Evolutionary conservation across 2,329 filamentous ascomycete genomes (phyloP).

Genomic region (Neopestalotiopsis rosae): DNA sequence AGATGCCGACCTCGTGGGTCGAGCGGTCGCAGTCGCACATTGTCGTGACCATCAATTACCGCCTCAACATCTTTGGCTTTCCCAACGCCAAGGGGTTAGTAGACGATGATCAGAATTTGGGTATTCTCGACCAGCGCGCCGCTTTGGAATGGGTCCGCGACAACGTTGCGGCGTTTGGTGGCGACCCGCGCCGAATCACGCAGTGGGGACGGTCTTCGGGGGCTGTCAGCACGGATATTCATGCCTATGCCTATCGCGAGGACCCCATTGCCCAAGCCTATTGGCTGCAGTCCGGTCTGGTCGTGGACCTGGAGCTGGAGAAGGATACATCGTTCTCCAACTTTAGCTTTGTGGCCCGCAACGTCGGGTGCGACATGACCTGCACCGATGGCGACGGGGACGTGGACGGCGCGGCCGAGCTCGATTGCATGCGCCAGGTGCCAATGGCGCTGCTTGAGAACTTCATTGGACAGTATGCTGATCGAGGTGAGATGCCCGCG

Average conservation of each 20-base stretch:
- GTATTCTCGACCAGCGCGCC: slow-evolving; percentile 54
- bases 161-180: slow-evolving; percentile 55
- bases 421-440: slow-evolving; percentile 43
- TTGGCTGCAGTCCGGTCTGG: slow-evolving; percentile 47
- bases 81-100: slow-evolving; percentile 34
- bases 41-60: slow-evolving; percentile 46
- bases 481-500: slow-evolving; percentile 23
- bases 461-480: slow-evolving; percentile 27
- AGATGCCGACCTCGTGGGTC: slow-evolving; percentile 44
- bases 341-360: slow-evolving; percentile 41
- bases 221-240: slow-evolving; percentile 43
- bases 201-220: slow-evolving; percentile 55
- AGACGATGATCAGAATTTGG: slow-evolving; percentile 45
- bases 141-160: slow-evolving; percentile 55
- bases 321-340: slow-evolving; percentile 33
- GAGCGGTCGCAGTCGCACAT: slow-evolving; percentile 31
- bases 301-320: slow-evolving; percentile 33
- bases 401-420: slow-evolving; percentile 31
- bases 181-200: slow-evolving; percentile 47
- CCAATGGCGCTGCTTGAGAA: slow-evolving; percentile 28
- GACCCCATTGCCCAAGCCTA: slow-evolving; percentile 50
- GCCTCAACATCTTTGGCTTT: slow-evolving; percentile 41
- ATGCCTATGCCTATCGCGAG: slow-evolving; percentile 49
- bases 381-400: slow-evolving; percentile 19
- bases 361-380: slow-evolving; percentile 39